phyloP scores from a whole-genome alignment of 805 yeast genomes.

The Tetrapisispora phaffii region DNA sequence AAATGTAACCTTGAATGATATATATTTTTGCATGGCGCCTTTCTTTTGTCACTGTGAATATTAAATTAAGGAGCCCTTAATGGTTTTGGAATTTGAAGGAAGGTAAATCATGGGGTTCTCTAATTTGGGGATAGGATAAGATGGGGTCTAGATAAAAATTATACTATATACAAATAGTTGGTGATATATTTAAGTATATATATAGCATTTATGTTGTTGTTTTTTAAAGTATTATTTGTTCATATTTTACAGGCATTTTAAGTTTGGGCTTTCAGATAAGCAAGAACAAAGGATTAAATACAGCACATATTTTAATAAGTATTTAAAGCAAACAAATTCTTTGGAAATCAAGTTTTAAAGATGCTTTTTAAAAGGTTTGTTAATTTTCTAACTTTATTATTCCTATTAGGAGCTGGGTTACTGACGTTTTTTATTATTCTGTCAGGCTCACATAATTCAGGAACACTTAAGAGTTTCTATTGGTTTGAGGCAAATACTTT shows the following conservation, averaged over 20 bases:
- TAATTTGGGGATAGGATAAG: background rate
- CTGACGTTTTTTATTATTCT: constrained; percentile 54
- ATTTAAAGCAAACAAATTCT: background rate
- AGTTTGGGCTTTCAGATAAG: too few species aligned
- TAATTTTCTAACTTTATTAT: constrained; percentile 26
- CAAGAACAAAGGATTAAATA: background rate
- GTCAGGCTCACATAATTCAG: constrained; percentile 47
- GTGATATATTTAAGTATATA: too few species aligned
- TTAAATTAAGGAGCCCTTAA: background rate
- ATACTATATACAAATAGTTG: background rate
- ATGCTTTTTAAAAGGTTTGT: constrained; percentile 24
- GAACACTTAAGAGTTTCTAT: constrained; percentile 57
- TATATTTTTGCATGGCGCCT: background rate
- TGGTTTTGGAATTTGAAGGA: too few species aligned
- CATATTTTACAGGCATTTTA: too few species aligned
- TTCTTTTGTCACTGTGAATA: background rate
- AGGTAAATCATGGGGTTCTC: background rate
- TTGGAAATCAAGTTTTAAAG: background rate
- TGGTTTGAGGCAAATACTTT: constrained; percentile 74
- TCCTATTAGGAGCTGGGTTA: constrained; percentile 39
- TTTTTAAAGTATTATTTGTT: too few species aligned
- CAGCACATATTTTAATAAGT: background rate
- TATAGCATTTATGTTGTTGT: too few species aligned
- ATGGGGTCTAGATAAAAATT: background rate
- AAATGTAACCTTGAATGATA: too few species aligned